Evolutionary conservation across 371 early-diverging fungal species (phyloP), one percentile per base, ranked within the genome.

Genomic region (Dichotomocladium elegans): DNA sequence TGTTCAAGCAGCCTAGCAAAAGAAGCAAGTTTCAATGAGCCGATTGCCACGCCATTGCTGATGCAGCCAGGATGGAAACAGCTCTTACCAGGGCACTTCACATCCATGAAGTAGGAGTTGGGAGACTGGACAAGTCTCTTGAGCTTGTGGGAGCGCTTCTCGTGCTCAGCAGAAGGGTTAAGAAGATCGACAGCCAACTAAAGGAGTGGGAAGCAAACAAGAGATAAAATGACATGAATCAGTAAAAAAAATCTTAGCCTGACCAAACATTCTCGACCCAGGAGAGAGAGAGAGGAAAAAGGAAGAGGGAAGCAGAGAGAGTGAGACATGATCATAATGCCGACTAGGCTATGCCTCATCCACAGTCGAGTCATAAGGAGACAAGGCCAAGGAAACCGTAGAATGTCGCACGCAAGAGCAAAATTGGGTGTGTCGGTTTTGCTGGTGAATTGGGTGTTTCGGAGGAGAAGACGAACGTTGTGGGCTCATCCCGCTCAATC

Each of bases 41-140:
- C 14, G 6, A 27, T 7, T 15, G 5, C 35, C 24, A 9, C 17
- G 24, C 30, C 17, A 21, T 25, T 30, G 17, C 30, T 30, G n/a
- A n/a, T n/a, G n/a, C n/a, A n/a, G n/a, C n/a, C n/a, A n/a, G n/a
- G n/a, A n/a, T n/a, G n/a, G n/a, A n/a, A n/a, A n/a, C n/a, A n/a
- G n/a, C 30, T 25, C 29, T 41, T 54, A 88, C 91, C 90, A 51
- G 89, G 85, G 88, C 99, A 99, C 86, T 96, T 96, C 52, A 99
- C 98, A 70, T 99, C 97, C 97, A 99, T 98, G 82, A 98, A 99
- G 89, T 89, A 99, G 41, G 99, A 96, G 91, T 99, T 96, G 65
- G 98, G 95, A 66, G 87, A 86, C 82, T 95, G 98, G 63, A 99
- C 98, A 53, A 98, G 82, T 70, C 98, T 88, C 91, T 98, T 99